Conservation (phyloP, 2,329 filamentous ascomycete species). For the Didymella pinodella region DNA sequence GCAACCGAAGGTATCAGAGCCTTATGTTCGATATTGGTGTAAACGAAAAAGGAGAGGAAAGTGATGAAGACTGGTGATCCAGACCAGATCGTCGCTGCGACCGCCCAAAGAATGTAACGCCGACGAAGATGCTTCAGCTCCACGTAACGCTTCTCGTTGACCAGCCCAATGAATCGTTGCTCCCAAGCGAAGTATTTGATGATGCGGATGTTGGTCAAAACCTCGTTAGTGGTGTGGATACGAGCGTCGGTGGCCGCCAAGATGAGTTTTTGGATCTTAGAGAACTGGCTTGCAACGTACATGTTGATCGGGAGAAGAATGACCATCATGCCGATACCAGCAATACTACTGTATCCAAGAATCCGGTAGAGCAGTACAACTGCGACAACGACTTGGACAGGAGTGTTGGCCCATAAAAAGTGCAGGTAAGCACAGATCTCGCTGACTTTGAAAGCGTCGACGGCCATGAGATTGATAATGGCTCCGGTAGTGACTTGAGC, state of each 20-base stretch:
- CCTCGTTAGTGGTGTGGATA: conserved; percentile 95
- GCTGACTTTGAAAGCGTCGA: conserved; percentile 98
- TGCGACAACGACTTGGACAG: conserved; percentile 84
- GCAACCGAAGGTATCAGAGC: conserved; percentile 89
- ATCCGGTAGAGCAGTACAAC: conserved; percentile 85
- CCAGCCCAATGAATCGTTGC: conserved; percentile 82
- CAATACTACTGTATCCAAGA: conserved; percentile 91
- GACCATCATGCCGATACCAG: conserved; percentile 89
- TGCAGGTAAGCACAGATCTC: conserved; percentile 95
- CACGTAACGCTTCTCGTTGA: conserved; percentile 83
- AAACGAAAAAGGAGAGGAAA: conserved; percentile 93
- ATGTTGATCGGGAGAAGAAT: conserved; percentile 91
- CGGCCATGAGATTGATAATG: conserved; percentile 99
- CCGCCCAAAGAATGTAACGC: conserved; percentile 89
- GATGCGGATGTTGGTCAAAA: conserved; percentile 95
- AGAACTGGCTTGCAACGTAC: conserved; percentile 84
- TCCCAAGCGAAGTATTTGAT: conserved; percentile 99
- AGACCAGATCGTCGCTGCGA: conserved; percentile 94
- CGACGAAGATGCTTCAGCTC: conserved; percentile 82
- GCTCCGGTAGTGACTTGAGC: conserved; percentile 91
- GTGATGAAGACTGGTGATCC: conserved; percentile 94
- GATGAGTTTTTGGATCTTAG: conserved; percentile 86
- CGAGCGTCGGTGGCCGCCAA: conserved; percentile 93
- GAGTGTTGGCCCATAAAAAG: conserved; percentile 91
- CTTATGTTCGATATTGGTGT: conserved; percentile 89